Conservation (phyloP, 192 early-diverging fungal genomes). For the Globomyces pollinis-pini region DNA sequence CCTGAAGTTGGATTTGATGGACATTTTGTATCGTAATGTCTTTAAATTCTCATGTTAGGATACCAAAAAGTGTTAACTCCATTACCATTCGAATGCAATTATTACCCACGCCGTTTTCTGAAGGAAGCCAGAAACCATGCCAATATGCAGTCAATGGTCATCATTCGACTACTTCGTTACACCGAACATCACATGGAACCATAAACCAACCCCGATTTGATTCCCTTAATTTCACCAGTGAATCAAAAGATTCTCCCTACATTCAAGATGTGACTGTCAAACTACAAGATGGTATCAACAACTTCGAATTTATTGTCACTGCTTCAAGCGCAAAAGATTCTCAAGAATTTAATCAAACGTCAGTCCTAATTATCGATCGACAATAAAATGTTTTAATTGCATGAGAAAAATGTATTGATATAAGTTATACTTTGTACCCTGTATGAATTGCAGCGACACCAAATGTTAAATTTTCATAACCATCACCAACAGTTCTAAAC, state of each 20-base stretch:
- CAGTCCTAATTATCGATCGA: no score
- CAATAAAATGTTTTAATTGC: no score
- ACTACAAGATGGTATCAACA: background rate
- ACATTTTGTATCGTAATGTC: no score
- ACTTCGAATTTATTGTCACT: conserved; percentile 1
- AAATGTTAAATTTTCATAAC: conserved; percentile 94
- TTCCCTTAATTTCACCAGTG: background rate
- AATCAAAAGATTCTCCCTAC: background rate
- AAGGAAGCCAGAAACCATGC: background rate
- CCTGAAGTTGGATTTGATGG: background rate
- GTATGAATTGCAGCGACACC: conserved; percentile 94
- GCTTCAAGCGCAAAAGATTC: no score
- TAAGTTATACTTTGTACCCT: conserved; percentile 88
- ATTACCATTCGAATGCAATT: background rate
- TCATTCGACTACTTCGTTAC: background rate
- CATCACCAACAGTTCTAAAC: conserved; percentile 79
- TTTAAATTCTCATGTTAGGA: no score
- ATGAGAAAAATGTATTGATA: background rate
- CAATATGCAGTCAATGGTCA: background rate
- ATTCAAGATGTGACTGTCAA: background rate
- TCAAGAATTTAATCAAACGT: no score
- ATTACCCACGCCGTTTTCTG: background rate
- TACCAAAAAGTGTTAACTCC: background rate
- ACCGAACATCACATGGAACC: background rate
- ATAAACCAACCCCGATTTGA: background rate